Evolutionary conservation across 202 grass and related monocot species (phyloP).

Genomic region (Elaeis oleifera): DNA sequence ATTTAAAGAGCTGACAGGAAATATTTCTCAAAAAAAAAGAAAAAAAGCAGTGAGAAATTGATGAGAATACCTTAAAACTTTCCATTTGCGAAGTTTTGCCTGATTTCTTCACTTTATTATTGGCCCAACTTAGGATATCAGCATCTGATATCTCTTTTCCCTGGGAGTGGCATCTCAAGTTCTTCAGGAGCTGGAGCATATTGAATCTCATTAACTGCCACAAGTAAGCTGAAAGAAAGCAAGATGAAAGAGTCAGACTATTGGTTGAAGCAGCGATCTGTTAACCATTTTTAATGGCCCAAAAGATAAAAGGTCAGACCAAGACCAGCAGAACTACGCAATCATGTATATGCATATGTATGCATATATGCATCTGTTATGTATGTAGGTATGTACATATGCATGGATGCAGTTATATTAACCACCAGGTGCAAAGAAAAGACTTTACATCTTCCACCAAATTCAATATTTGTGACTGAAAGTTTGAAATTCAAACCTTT

Average conservation of each 20-base stretch:
- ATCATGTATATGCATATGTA: too few relatives aligned
- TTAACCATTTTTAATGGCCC: too few relatives aligned
- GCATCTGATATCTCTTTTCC: constrained; percentile 87
- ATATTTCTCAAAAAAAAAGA: neutral
- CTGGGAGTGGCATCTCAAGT: constrained; percentile 75
- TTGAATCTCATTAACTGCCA: constrained; percentile 99
- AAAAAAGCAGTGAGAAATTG: neutral
- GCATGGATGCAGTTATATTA: too few relatives aligned
- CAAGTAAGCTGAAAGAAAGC: constrained; percentile 63
- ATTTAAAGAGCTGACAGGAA: too few relatives aligned
- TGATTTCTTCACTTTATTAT: constrained; percentile 68
- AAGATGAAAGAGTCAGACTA: constrained; percentile 14
- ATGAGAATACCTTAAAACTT: constrained; percentile 69
- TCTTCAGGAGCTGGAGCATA: constrained; percentile 92
- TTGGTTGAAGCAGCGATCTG: constrained; percentile 1
- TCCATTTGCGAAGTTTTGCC: constrained; percentile 73
- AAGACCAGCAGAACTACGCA: too few relatives aligned
- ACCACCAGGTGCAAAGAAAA: too few relatives aligned
- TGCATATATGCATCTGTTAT: too few relatives aligned
- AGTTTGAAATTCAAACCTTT: too few relatives aligned
- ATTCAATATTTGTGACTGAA: too few relatives aligned
- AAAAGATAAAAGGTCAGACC: too few relatives aligned
- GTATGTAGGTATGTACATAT: too few relatives aligned
- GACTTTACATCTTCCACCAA: too few relatives aligned
- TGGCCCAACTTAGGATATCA: constrained; percentile 93